Conservation (phyloP, 768 basidiomycete genomes). For the Boletus sp. region DNA sequence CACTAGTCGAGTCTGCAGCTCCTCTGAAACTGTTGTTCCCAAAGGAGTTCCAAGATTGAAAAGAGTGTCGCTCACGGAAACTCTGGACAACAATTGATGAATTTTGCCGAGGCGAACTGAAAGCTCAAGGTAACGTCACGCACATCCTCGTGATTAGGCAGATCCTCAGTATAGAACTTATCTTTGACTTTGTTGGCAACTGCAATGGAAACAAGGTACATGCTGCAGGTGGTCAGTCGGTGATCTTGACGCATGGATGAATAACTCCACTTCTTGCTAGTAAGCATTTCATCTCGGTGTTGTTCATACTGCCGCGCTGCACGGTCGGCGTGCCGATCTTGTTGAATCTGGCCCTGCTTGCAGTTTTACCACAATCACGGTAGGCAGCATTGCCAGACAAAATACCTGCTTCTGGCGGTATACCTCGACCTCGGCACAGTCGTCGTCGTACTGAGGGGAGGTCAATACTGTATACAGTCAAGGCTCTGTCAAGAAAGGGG, state of each 20-base stretch:
- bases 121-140: conserved; percentile 26
- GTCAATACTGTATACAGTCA: conserved; percentile 6
- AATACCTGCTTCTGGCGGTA: conserved; percentile 75
- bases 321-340: conserved; percentile 75
- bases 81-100: conserved; percentile 45
- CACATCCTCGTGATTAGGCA: conserved; percentile 72
- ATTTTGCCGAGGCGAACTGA: conserved; percentile 5
- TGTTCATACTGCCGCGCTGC: conserved; percentile 72
- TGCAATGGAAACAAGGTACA: conserved; percentile 67
- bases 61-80: conserved; percentile 49
- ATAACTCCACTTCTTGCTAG: conserved; percentile 67
- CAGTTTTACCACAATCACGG: conserved; percentile 4
- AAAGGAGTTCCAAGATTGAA: background rate
- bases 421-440: conserved; percentile 68
- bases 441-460: conserved; percentile 65
- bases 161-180: conserved; percentile 66
- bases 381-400: background rate
- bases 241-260: background rate
- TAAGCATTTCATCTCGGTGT: conserved; percentile 73
- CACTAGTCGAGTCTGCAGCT: conserved; percentile 63
- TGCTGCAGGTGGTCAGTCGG: conserved; percentile 35
- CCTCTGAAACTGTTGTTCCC: conserved; percentile 43
- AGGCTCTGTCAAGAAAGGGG: background rate
- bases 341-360: conserved; percentile 56
- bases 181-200: conserved; percentile 67